phyloP scores from a whole-genome alignment of 805 yeast species.

The Schizosaccharomyces japonicus region DNA sequence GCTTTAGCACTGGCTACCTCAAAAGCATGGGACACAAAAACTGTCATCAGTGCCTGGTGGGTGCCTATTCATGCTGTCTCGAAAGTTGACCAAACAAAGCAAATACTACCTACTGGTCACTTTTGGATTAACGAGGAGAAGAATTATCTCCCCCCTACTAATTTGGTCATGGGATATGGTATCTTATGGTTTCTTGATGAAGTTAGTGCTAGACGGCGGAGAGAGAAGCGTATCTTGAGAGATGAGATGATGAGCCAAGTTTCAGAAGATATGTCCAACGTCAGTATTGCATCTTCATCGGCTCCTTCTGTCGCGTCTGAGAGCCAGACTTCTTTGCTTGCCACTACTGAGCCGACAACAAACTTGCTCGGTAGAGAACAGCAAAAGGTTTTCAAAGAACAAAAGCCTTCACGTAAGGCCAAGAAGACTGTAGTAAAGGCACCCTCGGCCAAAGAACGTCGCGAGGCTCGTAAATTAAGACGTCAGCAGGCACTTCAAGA shows the following conservation, averaged over 20 bases:
- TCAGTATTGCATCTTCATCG: slow-evolving; percentile 2
- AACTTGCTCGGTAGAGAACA: neutral
- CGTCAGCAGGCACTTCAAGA: neutral
- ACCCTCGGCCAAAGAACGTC: neutral
- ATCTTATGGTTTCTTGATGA: slow-evolving; percentile 50
- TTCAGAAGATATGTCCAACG: slow-evolving; percentile 5
- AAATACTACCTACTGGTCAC: slow-evolving; percentile 37
- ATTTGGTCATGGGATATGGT: slow-evolving; percentile 72
- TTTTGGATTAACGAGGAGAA: slow-evolving; percentile 34
- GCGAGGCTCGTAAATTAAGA: neutral
- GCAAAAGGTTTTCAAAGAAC: neutral
- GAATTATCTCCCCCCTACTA: slow-evolving; percentile 44
- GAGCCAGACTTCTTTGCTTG: too few species aligned
- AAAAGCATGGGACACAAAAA: slow-evolving; percentile 73
- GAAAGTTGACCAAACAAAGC: slow-evolving; percentile 26
- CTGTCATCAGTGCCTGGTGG: slow-evolving; percentile 60
- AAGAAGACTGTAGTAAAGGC: neutral
- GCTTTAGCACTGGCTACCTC: slow-evolving; percentile 59
- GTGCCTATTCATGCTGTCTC: slow-evolving; percentile 45
- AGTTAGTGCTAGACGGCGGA: slow-evolving; percentile 16
- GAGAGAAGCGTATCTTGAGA: neutral
- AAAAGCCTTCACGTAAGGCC: neutral
- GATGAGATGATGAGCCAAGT: neutral
- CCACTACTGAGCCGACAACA: neutral
- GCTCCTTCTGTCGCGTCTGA: neutral